A percentile compares a stretch with the other conserved stretches of the same genome.
phyloP scores from a whole-genome alignment of 495 filamentous ascomycete genomes.

The Stereocaulon alpinum region DNA sequence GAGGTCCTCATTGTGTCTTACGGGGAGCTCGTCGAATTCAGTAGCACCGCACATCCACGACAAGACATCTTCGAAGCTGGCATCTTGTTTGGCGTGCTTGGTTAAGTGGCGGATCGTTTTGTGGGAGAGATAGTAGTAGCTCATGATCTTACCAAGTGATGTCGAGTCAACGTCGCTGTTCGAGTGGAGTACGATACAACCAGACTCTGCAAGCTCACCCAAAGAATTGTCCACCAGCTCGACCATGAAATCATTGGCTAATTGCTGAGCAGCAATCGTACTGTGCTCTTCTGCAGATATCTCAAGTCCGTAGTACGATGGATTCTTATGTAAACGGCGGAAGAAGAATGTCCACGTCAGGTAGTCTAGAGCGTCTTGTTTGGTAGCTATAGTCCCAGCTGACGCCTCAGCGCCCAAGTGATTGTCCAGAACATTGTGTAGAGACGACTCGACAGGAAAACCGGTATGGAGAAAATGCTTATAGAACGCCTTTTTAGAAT shows the following conservation, averaged over 20 bases:
- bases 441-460: constrained; percentile 91
- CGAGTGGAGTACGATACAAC: constrained; percentile 68
- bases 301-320: constrained; percentile 93
- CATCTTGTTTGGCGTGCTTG: constrained; percentile 61
- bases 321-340: constrained; percentile 93
- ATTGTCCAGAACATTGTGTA: constrained; percentile 95
- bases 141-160: constrained; percentile 92
- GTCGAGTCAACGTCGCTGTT: constrained; percentile 86
- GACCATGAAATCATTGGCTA: constrained; percentile 88
- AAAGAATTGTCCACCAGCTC: constrained; percentile 81
- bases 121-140: constrained; percentile 97
- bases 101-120: constrained; percentile 82
- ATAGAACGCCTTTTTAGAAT: constrained; percentile 98
- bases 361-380: constrained; percentile 96
- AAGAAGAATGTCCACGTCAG: constrained; percentile 99
- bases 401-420: constrained; percentile 94
- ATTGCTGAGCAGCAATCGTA: constrained; percentile 67
- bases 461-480: constrained; percentile 98
- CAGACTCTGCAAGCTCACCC: constrained; percentile 65
- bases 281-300: constrained; percentile 92
- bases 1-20: constrained; percentile 98
- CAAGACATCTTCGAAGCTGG: constrained; percentile 74
- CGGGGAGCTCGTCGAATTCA: constrained; percentile 95
- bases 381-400: constrained; percentile 79
- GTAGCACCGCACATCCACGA: constrained; percentile 88